Base-by-base conservation (phyloP, 371 early-diverging fungal genomes). In the Apophysomyces ossiformis region DNA sequence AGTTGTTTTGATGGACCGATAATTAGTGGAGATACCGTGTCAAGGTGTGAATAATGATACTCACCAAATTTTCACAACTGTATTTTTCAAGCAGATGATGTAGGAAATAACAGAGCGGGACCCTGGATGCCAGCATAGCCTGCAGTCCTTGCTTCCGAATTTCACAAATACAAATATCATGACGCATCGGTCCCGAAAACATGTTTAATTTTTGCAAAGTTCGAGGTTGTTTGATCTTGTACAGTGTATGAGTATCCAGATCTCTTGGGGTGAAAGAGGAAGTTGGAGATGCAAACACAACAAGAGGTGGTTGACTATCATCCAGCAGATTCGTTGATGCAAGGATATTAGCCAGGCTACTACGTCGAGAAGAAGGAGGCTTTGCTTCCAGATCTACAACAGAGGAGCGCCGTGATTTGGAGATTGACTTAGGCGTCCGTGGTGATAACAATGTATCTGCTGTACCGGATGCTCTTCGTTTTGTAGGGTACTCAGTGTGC, bases 71-170 rank as follows among this genome's bases (percentile, higher is more conserved):
- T 67, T 88, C 89, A 26, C 76, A 71, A 11, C 77, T 78, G 54
- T 81, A 84, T 59, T 88, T 86, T 61, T 87, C 77, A 46, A 88
- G 63, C 39, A 88, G 65, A 63, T 79, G 76, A 63, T 72, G 77
- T 35, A 88, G 64, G 65, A 88, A 88, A 64, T 86, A 88, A 47
- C 85, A 85, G 32, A 87, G 61, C 5, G 89, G 89, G 8, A 82
- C 63, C 54, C 82, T 86, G 26, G 81, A 76, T 58, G 79, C 69
- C 18, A 88, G 64, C 64, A 88, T 77, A 1, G 86, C 85, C 64
- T 82, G 81, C 11, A 87, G 67, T 1, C 89, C 89, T 63, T 83
- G 77, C 26, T 74, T 72, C 45, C 71, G 71, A 47, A 88, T 85
- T 47, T 86, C 85, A 15, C 66, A 68, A 11, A 87, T 69, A 61